These are phyloP conservation scores for Rhizophagus clarus DNA, from an alignment of 192 early-diverging fungal species.

Conservation along the genomic window DNA sequence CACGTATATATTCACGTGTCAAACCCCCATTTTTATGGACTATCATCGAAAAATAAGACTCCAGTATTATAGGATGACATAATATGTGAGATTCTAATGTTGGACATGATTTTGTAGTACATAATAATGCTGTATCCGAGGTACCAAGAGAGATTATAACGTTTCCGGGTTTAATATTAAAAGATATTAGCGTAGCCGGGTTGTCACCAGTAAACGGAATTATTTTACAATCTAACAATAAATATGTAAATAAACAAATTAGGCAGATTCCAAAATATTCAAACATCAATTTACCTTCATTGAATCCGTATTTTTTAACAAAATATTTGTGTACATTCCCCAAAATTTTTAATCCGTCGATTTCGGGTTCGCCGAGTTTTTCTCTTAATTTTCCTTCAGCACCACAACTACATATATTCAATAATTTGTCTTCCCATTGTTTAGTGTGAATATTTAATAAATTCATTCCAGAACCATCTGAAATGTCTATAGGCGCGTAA, in stretches of 20 bases:
- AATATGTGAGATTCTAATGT: conserved; percentile 41
- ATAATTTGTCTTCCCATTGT: conserved; percentile 53
- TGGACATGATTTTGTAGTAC: conserved; percentile 42
- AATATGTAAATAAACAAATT: not conserved
- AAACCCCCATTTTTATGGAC: conserved; percentile 88
- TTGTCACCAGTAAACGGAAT: conserved; percentile 83
- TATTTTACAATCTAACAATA: conserved; percentile 52
- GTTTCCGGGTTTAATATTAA: conserved; percentile 54
- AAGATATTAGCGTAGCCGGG: conserved; percentile 64
- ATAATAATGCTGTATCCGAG: conserved; percentile 73
- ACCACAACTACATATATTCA: conserved; percentile 44
- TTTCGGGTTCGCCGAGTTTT: conserved; percentile 51
- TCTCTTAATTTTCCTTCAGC: conserved; percentile 36
- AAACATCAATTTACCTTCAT: conserved; percentile 43
- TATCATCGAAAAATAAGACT: conserved; percentile 72
- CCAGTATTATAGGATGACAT: conserved; percentile 62
- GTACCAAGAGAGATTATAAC: conserved; percentile 80
- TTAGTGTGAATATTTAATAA: conserved; percentile 64
- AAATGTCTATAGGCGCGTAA: conserved; percentile 62
- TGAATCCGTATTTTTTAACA: conserved; percentile 64
- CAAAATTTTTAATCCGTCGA: conserved; percentile 41
- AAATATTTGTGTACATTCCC: conserved; percentile 66
- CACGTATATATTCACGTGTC: conserved; percentile 70
- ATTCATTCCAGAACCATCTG: conserved; percentile 85
- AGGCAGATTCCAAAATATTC: not conserved